A percentile compares a stretch with the other conserved stretches of the same genome.
phyloP scores from a whole-genome alignment of 306 rosid species.

The Gynostemma pentaphyllum region DNA sequence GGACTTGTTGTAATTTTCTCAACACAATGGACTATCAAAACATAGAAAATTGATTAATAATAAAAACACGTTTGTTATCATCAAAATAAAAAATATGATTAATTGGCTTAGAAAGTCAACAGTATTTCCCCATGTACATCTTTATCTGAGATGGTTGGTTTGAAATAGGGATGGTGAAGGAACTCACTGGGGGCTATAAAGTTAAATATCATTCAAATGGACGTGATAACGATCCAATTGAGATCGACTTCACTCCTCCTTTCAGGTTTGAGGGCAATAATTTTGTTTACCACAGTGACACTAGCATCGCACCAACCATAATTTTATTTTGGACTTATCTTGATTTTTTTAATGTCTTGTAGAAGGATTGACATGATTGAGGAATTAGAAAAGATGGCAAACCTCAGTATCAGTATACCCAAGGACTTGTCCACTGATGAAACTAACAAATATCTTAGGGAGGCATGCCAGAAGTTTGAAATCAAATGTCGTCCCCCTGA shows the following conservation, averaged over 20 bases:
- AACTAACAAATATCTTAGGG: constrained; percentile 63
- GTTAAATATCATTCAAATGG: constrained; percentile 66
- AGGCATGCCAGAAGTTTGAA: constrained; percentile 55
- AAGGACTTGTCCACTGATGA: constrained; percentile 65
- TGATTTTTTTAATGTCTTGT: constrained; percentile 14
- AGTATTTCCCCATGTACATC: not conserved
- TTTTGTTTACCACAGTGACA: not conserved
- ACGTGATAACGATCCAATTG: constrained; percentile 60
- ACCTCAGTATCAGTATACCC: constrained; percentile 69
- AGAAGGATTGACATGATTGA: constrained; percentile 93
- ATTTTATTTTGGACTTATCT: constrained; percentile 14
- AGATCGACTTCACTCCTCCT: constrained; percentile 31
- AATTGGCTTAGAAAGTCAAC: too few relatives aligned
- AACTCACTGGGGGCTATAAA: constrained; percentile 82
- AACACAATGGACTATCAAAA: too few relatives aligned
- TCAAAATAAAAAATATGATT: too few relatives aligned
- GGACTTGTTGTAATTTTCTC: too few relatives aligned
- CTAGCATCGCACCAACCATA: not conserved
- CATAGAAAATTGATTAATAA: too few relatives aligned
- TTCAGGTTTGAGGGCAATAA: constrained; percentile 35
- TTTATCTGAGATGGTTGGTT: constrained; percentile 13
- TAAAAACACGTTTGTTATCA: too few relatives aligned
- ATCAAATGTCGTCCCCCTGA: constrained; percentile 82
- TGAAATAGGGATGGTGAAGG: constrained; percentile 67
- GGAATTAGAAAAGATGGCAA: constrained; percentile 65